Evolutionary conservation across 1,284 basidiomycete species (phyloP), one percentile per base, ranked within the genome.

Genomic region (Puccinia coronata): DNA sequence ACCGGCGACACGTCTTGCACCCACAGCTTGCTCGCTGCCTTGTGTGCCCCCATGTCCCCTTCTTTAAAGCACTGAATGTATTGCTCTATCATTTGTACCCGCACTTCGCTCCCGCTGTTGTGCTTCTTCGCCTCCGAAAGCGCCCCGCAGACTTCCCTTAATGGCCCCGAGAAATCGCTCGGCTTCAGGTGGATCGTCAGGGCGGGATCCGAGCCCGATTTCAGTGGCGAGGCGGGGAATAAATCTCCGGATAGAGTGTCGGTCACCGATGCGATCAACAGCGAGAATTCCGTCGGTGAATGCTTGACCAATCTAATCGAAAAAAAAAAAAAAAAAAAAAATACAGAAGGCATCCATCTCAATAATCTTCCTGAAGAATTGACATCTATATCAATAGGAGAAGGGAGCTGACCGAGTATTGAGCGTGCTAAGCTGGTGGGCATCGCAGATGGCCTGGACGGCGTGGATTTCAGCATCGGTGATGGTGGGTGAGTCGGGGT

Each of bases 1-100:
- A 92, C 91, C 14, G 93, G 93, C 0, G 92, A 92, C 39, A 93
- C 87, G 85, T 95, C 93, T 86, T 92, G 91, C 34, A 95, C 93
- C 93, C 93, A 95, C 82, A 90, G 88, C 59, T 87, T 89, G 0
- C 92, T 93, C 0, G 89, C 93, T 69, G 91, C 88, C 85, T 92
- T 91, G 88, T 95, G 93, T 36, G 89, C 91, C 79, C 91, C 88
- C 82, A 95, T 91, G 6, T 92, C 92, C 20, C 93, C 93, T 5
- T 90, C 91, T 83, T 89, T 87, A 85, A 95, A 95, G 12, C 92
- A 92, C 85, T 36, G 88, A 82, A 92, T 91, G 84, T 95, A 95
- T 36, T 90, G 89, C 59, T 91, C 90, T 51, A 95, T 88, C 92
- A 93, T 93, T 18, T 88, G 89, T 16, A 85, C 86, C 86, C 94